Base-by-base conservation (phyloP, 192 early-diverging fungal species). In the Linnemannia hyalina region DNA sequence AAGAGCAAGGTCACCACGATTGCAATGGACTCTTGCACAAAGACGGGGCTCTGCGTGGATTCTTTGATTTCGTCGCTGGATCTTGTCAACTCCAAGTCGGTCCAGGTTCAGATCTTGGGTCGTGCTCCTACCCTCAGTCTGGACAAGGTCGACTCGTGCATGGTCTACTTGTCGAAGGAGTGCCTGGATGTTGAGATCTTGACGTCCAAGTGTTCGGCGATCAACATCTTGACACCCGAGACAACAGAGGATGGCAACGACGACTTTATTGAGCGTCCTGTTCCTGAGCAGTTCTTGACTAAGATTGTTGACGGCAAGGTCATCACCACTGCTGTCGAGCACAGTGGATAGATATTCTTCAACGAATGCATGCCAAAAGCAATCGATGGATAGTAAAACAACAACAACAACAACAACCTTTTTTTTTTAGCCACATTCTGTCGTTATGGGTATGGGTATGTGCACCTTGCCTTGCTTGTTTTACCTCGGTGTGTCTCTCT, bases 271-370 rank as follows among this genome's bases (percentile, higher is more conserved):
- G 98, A 99, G 91, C 90, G 93, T 75, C 95, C 98, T 38, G 90
- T 99, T 16, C 95, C 97, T 47, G 98, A 99, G 85, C 98, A 99
- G 90, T 92, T 98, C 75, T 96, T 96, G 92, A 97, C 94, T 29
- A 92, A 93, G n/a, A 91, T 99, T 88, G 92, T 93, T 84, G 71
- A 95, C 77, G 95, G 96, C 49, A 96, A 95, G 87, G 90, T 98
- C 18, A 91, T 96, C 38, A 97, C 96, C 46, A 90, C 89, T 23
- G 90, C 96, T 47, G 95, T 99, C 26, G 97, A 99, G 87, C 98
- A 99, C 88, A 82, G 92, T 63, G 95, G 95, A 72, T 90, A 88
- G 54, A 60, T 26, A 15, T 3, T 52, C 16, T 16, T 22, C 49
- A 9, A 46, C 11, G 32, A 4, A 1, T 26, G 29, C 60, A 47